Evolutionary conservation across 768 basidiomycete genomes (phyloP).

Genomic region (Porpolomopsis calyptriformis): DNA sequence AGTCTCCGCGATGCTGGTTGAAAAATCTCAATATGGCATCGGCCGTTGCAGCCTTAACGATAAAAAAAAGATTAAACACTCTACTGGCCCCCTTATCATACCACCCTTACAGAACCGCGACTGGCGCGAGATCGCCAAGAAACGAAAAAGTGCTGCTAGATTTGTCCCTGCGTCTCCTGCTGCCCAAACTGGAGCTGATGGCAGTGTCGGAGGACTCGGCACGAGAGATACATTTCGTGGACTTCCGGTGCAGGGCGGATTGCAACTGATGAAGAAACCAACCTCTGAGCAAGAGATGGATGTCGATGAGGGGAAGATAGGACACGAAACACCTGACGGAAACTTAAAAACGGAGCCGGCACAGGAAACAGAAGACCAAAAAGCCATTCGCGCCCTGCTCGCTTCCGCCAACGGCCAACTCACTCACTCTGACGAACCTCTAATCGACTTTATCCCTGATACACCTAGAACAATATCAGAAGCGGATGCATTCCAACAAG

Average conservation of each 20-base stretch:
- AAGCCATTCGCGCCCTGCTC: conserved; percentile 71
- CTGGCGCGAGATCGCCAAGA: conserved; percentile 75
- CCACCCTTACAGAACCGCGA: conserved; percentile 80
- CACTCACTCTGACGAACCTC: conserved; percentile 26
- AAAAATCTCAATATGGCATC: conserved; percentile 6
- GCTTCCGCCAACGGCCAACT: conserved; percentile 35
- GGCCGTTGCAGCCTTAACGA: conserved; percentile 29
- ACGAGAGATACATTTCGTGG: conserved; percentile 68
- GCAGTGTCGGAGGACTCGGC: conserved; percentile 69
- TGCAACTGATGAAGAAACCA: conserved; percentile 40
- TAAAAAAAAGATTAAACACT: conserved; percentile 29
- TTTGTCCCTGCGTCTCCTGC: conserved; percentile 59
- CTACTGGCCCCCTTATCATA: conserved; percentile 62
- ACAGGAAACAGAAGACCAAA: conserved; percentile 65
- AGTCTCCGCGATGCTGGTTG: conserved; percentile 23
- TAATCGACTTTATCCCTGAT: conserved; percentile 52
- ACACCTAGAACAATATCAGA: conserved; percentile 44
- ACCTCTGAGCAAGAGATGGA: conserved; percentile 23
- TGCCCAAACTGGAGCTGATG: conserved; percentile 50
- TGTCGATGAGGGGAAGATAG: conserved; percentile 16
- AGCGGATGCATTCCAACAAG: conserved; percentile 74
- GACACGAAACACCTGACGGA: conserved; percentile 15
- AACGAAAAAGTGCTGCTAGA: conserved; percentile 40
- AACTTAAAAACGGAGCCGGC: conserved; percentile 25
- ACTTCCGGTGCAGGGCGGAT: conserved; percentile 58